phyloP scores from a whole-genome alignment of 1,284 basidiomycete species.

The Schizophyllum commune region DNA sequence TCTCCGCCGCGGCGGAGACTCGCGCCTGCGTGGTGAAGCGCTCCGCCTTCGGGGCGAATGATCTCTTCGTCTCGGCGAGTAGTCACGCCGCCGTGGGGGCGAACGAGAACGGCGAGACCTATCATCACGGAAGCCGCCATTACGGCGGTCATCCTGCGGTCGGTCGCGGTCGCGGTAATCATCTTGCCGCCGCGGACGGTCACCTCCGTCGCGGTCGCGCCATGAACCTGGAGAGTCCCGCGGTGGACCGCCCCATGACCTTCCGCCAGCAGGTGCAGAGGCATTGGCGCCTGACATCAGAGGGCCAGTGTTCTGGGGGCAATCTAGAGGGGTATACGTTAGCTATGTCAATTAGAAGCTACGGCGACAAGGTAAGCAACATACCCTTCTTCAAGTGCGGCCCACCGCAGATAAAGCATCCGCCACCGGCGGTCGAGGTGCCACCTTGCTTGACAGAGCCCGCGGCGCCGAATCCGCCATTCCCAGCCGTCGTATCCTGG shows the following conservation, averaged over 20 bases:
- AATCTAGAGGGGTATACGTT: conserved; percentile 37
- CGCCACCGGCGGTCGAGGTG: conserved; percentile 46
- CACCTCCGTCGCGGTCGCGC: conserved; percentile 28
- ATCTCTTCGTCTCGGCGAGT: neutral
- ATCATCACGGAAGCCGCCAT: conserved; percentile 3
- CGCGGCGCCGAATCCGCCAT: conserved; percentile 64
- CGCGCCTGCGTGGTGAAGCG: neutral
- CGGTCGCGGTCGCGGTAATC: conserved; percentile 17
- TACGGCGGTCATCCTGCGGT: conserved; percentile 21
- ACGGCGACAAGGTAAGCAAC: conserved; percentile 7
- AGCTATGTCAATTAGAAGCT: neutral
- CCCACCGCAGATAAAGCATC: conserved; percentile 89
- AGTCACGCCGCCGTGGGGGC: conserved; percentile 15
- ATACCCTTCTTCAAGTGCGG: conserved; percentile 83
- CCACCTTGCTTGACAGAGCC: conserved; percentile 50
- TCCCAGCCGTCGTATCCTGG: conserved; percentile 77
- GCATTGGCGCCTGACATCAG: conserved; percentile 43
- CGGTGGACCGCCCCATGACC: conserved; percentile 21
- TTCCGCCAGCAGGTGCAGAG: conserved; percentile 32
- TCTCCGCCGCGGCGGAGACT: neutral
- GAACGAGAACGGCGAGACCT: conserved; percentile 13
- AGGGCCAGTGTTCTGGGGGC: conserved; percentile 60
- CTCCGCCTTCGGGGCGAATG: neutral
- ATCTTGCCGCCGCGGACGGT: conserved; percentile 19
- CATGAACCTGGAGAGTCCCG: conserved; percentile 27